Evolutionary conservation across 331 rosid species (phyloP), one percentile per base, ranked within the genome.

Genomic region (Quercus lobata): DNA sequence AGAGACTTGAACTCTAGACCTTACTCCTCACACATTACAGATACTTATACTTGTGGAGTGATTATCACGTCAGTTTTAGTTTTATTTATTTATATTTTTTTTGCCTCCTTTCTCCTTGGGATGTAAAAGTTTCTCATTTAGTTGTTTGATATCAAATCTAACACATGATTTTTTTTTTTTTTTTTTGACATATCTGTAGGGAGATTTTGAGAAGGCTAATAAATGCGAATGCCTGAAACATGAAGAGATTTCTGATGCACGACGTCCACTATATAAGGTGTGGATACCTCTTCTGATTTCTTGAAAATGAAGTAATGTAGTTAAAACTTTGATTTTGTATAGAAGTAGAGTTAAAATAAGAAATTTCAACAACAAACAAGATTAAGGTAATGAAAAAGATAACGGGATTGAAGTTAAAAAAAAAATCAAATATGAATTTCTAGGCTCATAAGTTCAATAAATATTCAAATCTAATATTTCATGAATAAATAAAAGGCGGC

Each of bases 241-340:
- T 11, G 76, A 32, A 11, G 79, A 69, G n/a, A 69, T 76, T 53
- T 81, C 90, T 4, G 90, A 87, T 56, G 88, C 86, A 8, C 76
- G 90, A 52, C 81, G 88, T 19, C 78, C 88, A 1, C 83, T 87
- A 6, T 87, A 79, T 62, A 79, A 78, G 86, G 90, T 84, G 52
- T 4, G 56, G 21, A 24, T 6, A 19, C 35, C 52, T 68, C 5
- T 4, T 21, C 70, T 9, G 49, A 9, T 41, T 41, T 41, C 14
- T 41, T 41, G 49, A 41, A 41, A 41, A 2, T 41, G 14, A 41
- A 41, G 49, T 41, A 41, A 41, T 41, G 49, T 2, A 41, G 49
- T 41, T 41, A 41, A 41, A 41, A 41, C 14, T 41, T 41, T 41
- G 49, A 9, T 41, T 41, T 41, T 41, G 49, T 41, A 41, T 9